Evolutionary conservation across 257 asterid species (phyloP).

Genomic region (Petunia secreta): DNA sequence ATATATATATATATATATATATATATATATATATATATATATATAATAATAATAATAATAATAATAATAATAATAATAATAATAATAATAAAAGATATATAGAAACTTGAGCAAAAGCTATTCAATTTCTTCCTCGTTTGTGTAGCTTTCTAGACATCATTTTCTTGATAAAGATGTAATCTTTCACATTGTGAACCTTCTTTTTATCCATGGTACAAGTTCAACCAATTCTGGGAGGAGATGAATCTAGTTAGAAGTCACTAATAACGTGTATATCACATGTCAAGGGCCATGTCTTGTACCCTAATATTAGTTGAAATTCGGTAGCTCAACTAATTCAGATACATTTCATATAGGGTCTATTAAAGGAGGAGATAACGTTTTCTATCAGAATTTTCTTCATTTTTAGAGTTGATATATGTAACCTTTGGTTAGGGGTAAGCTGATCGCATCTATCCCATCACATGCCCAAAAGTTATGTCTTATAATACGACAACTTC

Average conservation of each 20-base stretch:
- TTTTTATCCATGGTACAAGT: not conserved
- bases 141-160: not conserved
- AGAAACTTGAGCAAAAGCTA: not conserved
- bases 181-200: not conserved
- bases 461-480: too few relatives aligned
- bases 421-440: not conserved
- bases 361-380: not conserved
- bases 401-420: not conserved
- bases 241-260: not conserved
- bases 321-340: not conserved
- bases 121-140: not conserved
- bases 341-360: not conserved
- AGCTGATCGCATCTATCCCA: too few relatives aligned
- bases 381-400: not conserved
- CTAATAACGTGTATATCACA: slow-evolving; percentile 5
- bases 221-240: not conserved
- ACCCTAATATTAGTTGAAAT: not conserved
- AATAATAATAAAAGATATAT: not conserved
- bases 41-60: too few relatives aligned
- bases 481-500: too few relatives aligned
- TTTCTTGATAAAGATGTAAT: slow-evolving; percentile 17
- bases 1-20: too few relatives aligned
- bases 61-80: not conserved
- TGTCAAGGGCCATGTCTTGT: slow-evolving; percentile 25
- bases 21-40: too few relatives aligned